These are phyloP conservation scores for Sclerotinia subarctica DNA, from an alignment of 2,329 filamentous ascomycete species.

Conservation along the genomic window DNA sequence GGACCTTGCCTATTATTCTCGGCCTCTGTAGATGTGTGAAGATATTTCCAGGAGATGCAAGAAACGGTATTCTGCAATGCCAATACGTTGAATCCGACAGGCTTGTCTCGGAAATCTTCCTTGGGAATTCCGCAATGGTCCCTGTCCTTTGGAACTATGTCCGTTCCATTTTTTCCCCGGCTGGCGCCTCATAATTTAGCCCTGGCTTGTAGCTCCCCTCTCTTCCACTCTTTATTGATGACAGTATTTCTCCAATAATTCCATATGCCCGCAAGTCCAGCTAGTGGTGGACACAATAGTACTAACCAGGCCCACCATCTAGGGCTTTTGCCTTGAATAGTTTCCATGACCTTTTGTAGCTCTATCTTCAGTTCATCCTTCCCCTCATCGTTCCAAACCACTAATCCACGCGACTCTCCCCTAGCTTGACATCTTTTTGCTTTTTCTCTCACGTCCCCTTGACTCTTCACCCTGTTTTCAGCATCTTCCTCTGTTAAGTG, in stretches of 20 bases:
- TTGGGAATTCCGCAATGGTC: neutral
- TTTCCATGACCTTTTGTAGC: slow-evolving; percentile 62
- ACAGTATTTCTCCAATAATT: slow-evolving; percentile 68
- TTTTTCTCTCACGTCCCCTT: slow-evolving; percentile 83
- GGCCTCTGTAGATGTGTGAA: neutral
- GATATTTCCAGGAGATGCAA: neutral
- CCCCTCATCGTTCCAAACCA: slow-evolving; percentile 87
- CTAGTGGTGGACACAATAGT: slow-evolving; percentile 70
- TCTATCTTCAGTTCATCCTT: slow-evolving; percentile 66
- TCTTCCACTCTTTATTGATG: slow-evolving; percentile 69
- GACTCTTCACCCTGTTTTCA: slow-evolving; percentile 78
- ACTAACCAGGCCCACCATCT: slow-evolving; percentile 68
- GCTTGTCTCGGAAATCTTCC: neutral
- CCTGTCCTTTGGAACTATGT: too few species aligned
- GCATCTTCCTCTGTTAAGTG: slow-evolving; percentile 85
- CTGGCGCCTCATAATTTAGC: slow-evolving; percentile 49
- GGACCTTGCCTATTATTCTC: neutral
- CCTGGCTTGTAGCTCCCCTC: slow-evolving; percentile 55
- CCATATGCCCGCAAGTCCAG: slow-evolving; percentile 64
- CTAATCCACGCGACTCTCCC: slow-evolving; percentile 63
- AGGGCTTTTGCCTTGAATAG: slow-evolving; percentile 56
- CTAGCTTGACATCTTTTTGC: slow-evolving; percentile 69
- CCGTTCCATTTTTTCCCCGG: neutral
- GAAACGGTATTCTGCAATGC: neutral
- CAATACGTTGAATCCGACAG: too few species aligned